These are phyloP conservation scores for Pseudogymnoascus pannorum DNA, from an alignment of 2,329 filamentous ascomycete species.

Conservation along the genomic window DNA sequence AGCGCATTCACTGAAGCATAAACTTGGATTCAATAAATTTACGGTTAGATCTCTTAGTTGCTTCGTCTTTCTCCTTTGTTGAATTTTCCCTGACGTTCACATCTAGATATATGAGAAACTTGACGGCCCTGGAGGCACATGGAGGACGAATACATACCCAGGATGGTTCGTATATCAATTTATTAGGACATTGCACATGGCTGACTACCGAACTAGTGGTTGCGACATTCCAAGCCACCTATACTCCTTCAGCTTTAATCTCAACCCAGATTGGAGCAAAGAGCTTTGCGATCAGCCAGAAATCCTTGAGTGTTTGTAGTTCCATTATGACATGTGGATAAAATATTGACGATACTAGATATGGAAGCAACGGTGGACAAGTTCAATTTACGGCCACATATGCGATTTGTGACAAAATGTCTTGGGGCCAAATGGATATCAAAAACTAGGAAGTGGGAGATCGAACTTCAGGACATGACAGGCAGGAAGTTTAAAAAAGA, in stretches of 20 bases:
- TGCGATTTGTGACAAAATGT: constrained; percentile 21
- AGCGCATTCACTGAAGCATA: constrained; percentile 28
- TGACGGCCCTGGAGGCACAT: constrained; percentile 27
- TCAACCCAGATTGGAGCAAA: constrained; percentile 34
- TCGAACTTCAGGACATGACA: constrained; percentile 24
- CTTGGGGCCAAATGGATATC: constrained; percentile 22
- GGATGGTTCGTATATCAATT: constrained; percentile 21
- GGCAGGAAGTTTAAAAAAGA: constrained; percentile 20
- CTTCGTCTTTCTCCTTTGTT: not conserved
- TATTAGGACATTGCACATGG: not conserved
- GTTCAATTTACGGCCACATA: constrained; percentile 24
- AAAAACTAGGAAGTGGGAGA: constrained; percentile 22
- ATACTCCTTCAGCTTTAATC: constrained; percentile 37
- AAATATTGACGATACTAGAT: constrained; percentile 14
- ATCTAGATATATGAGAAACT: constrained; percentile 27
- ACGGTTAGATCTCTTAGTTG: not conserved
- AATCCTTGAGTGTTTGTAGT: constrained; percentile 7
- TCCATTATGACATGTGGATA: not conserved
- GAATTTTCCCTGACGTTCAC: not conserved
- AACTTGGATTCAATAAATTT: constrained; percentile 29
- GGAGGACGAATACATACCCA: constrained; percentile 28
- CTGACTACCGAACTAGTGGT: constrained; percentile 13
- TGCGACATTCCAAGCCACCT: constrained; percentile 32
- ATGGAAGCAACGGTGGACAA: constrained; percentile 29
- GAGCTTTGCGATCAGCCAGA: constrained; percentile 21